phyloP scores from a whole-genome alignment of 2,329 filamentous ascomycete genomes.

The Diaporthe citriasiana region DNA sequence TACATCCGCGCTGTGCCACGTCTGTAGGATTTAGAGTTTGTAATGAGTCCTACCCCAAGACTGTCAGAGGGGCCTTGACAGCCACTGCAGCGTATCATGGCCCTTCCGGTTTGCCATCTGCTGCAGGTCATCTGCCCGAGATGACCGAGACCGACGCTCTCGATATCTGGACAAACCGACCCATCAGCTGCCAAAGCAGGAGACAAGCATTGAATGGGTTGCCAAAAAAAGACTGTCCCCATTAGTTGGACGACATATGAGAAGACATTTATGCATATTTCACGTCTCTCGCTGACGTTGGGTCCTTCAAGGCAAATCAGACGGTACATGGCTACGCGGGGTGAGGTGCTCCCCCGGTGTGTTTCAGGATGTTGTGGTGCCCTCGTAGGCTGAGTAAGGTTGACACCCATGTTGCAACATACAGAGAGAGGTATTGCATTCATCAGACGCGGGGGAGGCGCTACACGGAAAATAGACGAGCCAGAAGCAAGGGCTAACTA shows the following conservation, averaged over 20 bases:
- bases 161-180: background rate
- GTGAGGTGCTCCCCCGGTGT: background rate
- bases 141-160: background rate
- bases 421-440: background rate
- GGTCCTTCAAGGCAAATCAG: slow-evolving; percentile 11
- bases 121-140: slow-evolving; percentile 21
- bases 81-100: slow-evolving; percentile 19
- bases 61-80: slow-evolving; percentile 25
- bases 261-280: background rate
- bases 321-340: slow-evolving; percentile 17
- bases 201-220: background rate
- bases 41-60: slow-evolving; percentile 6
- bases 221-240: slow-evolving; percentile 9
- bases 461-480: background rate
- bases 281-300: background rate
- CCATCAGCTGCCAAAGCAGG: slow-evolving; percentile 16
- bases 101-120: slow-evolving; percentile 2
- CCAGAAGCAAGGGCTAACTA: background rate
- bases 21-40: slow-evolving; percentile 31
- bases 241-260: slow-evolving; percentile 8
- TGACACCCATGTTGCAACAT: background rate
- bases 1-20: background rate
- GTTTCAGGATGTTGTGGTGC: slow-evolving; percentile 12
- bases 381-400: slow-evolving; percentile 13
- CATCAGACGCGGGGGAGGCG: slow-evolving; percentile 1